Evolutionary conservation across 805 yeast species (phyloP).

Genomic region (Maudiozyma pseudohumilis): DNA sequence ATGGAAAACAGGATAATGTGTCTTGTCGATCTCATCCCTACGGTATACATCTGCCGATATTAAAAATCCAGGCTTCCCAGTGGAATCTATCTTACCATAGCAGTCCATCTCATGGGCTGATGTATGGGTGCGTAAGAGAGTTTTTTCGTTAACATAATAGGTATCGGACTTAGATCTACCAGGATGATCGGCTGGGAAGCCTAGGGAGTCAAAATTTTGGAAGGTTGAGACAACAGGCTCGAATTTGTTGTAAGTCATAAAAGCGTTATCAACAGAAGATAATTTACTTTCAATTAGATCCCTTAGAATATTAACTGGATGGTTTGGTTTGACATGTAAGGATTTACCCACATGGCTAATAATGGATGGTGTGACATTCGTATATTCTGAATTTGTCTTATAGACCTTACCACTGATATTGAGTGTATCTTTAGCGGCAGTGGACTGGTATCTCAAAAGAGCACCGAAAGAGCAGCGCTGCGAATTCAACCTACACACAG

Average conservation of each 20-base stretch:
- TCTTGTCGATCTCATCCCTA: constrained; percentile 87
- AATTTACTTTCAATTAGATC: constrained; percentile 63
- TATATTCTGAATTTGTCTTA: constrained; percentile 57
- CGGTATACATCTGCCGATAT: constrained; percentile 95
- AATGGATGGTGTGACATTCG: constrained; percentile 76
- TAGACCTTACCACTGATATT: constrained; percentile 42
- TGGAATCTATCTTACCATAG: constrained; percentile 40
- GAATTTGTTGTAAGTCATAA: constrained; percentile 54
- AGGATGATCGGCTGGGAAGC: constrained; percentile 86
- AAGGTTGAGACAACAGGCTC: constrained; percentile 71
- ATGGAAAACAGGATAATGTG: constrained; percentile 96
- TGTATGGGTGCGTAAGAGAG: constrained; percentile 83
- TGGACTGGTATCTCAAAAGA: constrained; percentile 1
- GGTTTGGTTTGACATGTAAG: constrained; percentile 62
- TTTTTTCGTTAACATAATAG: constrained; percentile 68
- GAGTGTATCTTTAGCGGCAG: constrained; percentile 2
- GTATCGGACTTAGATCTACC: constrained; percentile 91
- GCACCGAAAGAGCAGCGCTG: neutral
- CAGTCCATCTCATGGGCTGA: constrained; percentile 94
- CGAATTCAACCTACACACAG: neutral
- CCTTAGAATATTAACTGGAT: constrained; percentile 84
- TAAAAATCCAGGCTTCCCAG: constrained; percentile 50
- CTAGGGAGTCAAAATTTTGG: constrained; percentile 86
- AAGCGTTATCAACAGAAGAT: constrained; percentile 57
- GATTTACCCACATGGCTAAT: constrained; percentile 57